These are phyloP conservation scores for Eucalyptus pumila DNA, from an alignment of 345 rosid species.

Conservation along the genomic window DNA sequence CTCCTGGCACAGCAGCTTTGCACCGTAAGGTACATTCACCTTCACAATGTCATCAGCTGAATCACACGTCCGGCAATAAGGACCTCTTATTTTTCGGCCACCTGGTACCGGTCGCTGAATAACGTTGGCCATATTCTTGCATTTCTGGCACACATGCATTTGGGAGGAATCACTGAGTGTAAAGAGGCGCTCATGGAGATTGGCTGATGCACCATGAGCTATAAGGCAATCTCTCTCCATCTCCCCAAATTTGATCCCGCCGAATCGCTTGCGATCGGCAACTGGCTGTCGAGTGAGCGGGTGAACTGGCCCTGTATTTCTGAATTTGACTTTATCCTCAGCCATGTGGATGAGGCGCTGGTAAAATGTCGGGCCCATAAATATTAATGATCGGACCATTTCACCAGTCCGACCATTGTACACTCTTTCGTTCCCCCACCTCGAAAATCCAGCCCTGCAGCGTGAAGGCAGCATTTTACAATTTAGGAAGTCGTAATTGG, in stretches of 20 bases:
- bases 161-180: conserved; percentile 69
- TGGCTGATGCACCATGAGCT: conserved; percentile 80
- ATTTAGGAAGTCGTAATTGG: neutral
- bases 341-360: conserved; percentile 85
- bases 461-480: neutral
- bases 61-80: conserved; percentile 56
- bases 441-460: conserved; percentile 72
- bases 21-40: conserved; percentile 71
- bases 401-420: conserved; percentile 75
- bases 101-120: conserved; percentile 45
- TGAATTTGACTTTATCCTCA: conserved; percentile 83
- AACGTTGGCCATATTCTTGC: conserved; percentile 49
- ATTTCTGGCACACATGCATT: conserved; percentile 61
- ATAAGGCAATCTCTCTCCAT: conserved; percentile 91
- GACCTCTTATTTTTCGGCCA: conserved; percentile 71
- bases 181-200: conserved; percentile 74
- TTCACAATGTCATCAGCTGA: conserved; percentile 50
- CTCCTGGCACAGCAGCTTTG: conserved; percentile 66
- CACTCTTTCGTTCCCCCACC: conserved; percentile 84
- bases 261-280: conserved; percentile 75
- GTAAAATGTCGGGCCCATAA: conserved; percentile 88
- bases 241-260: conserved; percentile 85
- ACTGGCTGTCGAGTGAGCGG: conserved; percentile 91
- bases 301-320: conserved; percentile 91
- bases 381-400: conserved; percentile 56